phyloP scores from a whole-genome alignment of 371 early-diverging fungal species.

The Mucor saturninus region DNA sequence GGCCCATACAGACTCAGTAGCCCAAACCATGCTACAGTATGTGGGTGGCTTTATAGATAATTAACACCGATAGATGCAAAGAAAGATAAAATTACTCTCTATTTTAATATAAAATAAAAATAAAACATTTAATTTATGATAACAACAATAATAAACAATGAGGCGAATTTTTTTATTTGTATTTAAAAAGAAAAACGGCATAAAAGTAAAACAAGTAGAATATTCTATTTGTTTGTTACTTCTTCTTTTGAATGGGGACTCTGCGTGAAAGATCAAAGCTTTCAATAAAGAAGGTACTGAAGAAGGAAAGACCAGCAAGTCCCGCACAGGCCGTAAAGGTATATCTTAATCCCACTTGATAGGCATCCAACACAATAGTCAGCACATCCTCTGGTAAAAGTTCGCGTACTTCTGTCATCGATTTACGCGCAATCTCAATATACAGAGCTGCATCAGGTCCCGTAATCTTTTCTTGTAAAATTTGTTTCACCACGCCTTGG shows the following conservation, averaged over 20 bases:
- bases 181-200: too few relatives aligned
- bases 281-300: conserved; percentile 56
- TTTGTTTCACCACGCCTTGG: conserved; percentile 42
- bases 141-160: too few relatives aligned
- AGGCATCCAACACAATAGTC: conserved; percentile 43
- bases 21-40: conserved; percentile 22
- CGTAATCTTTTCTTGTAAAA: conserved; percentile 31
- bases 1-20: conserved; percentile 10
- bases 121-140: too few relatives aligned
- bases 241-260: not conserved
- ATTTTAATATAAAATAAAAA: too few relatives aligned
- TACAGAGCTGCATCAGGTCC: conserved; percentile 49
- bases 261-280: conserved; percentile 53
- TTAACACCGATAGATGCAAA: not conserved
- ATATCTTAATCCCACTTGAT: conserved; percentile 42
- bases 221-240: not conserved
- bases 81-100: too few relatives aligned
- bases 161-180: too few relatives aligned
- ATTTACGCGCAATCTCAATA: conserved; percentile 53
- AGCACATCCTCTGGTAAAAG: conserved; percentile 45
- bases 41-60: conserved; percentile 10
- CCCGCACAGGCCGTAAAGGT: conserved; percentile 36
- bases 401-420: conserved; percentile 45
- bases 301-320: conserved; percentile 38
- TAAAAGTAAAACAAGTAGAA: too few relatives aligned